phyloP scores from a whole-genome alignment of 495 filamentous ascomycete species.

The Wilcoxina mikolae region DNA sequence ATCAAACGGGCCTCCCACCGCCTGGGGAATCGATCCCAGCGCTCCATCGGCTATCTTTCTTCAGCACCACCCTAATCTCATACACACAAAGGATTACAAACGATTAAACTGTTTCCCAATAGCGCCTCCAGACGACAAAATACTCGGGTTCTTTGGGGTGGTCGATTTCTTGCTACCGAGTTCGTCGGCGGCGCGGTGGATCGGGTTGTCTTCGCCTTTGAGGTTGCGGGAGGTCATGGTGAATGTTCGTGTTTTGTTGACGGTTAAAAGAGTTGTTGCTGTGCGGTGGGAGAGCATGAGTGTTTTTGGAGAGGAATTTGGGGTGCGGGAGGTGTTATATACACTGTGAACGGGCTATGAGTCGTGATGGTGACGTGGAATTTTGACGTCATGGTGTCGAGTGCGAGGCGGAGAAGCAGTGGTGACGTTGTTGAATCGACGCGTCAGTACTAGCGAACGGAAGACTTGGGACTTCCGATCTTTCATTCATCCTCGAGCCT shows the following conservation, averaged over 20 bases:
- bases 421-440: not conserved
- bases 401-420: not conserved
- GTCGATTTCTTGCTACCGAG: constrained; percentile 11
- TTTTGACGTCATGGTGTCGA: not conserved
- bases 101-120: constrained; percentile 27
- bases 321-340: not conserved
- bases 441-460: not conserved
- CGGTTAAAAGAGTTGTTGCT: constrained; percentile 7
- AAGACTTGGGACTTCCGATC: not conserved
- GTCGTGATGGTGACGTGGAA: not conserved
- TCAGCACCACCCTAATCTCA: not conserved
- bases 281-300: not conserved
- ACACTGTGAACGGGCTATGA: not conserved
- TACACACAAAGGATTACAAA: not conserved
- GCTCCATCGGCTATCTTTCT: constrained; percentile 36
- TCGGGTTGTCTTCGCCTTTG: constrained; percentile 13
- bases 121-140: constrained; percentile 23
- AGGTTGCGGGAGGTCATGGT: constrained; percentile 20
- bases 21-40: constrained; percentile 38
- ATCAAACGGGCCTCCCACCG: constrained; percentile 40
- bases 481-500: not conserved
- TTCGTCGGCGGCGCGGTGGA: constrained; percentile 18
- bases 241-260: constrained; percentile 13
- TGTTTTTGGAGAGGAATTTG: not conserved
- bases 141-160: constrained; percentile 15